phyloP scores from a whole-genome alignment of 768 basidiomycete genomes.

The Russula brevipes region DNA sequence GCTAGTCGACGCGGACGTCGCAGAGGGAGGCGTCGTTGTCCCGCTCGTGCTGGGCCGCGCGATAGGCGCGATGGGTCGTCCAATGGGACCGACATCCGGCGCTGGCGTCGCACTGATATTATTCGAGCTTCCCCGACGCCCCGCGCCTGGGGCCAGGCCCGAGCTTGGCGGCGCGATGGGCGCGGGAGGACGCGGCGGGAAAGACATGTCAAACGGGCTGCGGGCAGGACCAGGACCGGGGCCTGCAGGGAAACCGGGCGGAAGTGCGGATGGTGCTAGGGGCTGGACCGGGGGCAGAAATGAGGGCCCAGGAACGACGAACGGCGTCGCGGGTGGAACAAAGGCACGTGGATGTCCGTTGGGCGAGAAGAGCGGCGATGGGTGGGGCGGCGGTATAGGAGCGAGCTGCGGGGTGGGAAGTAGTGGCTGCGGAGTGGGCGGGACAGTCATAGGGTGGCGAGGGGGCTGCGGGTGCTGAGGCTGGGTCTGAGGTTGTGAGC shows the following conservation, averaged over 20 bases:
- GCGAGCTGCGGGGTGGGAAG: slow-evolving; percentile 37
- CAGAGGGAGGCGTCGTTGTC: slow-evolving; percentile 45
- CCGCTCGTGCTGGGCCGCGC: slow-evolving; percentile 49
- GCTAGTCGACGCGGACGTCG: slow-evolving; percentile 30
- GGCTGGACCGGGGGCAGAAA: slow-evolving; percentile 44
- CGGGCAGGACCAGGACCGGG: slow-evolving; percentile 23
- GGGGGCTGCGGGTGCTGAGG: slow-evolving; percentile 37
- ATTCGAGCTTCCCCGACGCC: slow-evolving; percentile 43
- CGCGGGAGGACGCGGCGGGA: slow-evolving; percentile 40
- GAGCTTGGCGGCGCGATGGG: slow-evolving; percentile 52
- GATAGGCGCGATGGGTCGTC: slow-evolving; percentile 55
- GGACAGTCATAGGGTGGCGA: slow-evolving; percentile 41
- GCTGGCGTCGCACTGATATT: slow-evolving; percentile 54
- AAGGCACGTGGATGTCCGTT: slow-evolving; percentile 41
- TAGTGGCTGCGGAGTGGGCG: slow-evolving; percentile 47
- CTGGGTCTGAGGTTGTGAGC: slow-evolving; percentile 26
- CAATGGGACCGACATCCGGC: slow-evolving; percentile 26
- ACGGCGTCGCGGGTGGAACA: slow-evolving; percentile 44
- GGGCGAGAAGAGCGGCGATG: slow-evolving; percentile 38
- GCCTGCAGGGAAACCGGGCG: slow-evolving; percentile 46
- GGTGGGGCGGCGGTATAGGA: slow-evolving; percentile 15
- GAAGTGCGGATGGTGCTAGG: slow-evolving; percentile 51
- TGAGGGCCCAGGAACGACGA: slow-evolving; percentile 38
- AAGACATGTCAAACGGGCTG: slow-evolving; percentile 49
- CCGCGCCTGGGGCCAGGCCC: slow-evolving; percentile 48